Conservation (phyloP, 1,139 yeast genomes). For the Suhomyces yuchorum region DNA sequence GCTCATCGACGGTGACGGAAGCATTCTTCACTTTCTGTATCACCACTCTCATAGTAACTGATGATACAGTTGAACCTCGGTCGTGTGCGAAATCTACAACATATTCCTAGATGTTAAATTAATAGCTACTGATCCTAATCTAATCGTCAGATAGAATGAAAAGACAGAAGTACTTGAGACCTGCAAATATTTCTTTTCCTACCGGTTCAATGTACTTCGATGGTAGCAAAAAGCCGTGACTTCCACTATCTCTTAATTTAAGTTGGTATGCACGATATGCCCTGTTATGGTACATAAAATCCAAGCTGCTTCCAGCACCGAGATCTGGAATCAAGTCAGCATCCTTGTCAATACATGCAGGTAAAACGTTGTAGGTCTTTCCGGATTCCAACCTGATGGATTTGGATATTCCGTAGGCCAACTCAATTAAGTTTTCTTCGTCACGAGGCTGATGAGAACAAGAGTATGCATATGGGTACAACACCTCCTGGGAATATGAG, state of each 20-base stretch:
- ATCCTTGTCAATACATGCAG: conserved; percentile 79
- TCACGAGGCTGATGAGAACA: conserved; percentile 76
- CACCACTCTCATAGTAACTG: conserved; percentile 72
- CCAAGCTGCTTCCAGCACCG: conserved; percentile 82
- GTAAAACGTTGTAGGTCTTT: conserved; percentile 63
- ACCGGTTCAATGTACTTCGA: conserved; percentile 70
- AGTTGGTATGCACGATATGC: conserved; percentile 86
- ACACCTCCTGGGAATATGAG: conserved; percentile 79
- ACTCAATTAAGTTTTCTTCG: conserved; percentile 74
- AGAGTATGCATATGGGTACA: conserved; percentile 81
- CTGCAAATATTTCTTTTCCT: conserved; percentile 71
- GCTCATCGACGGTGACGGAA: conserved; percentile 76
- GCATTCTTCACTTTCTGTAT: conserved; percentile 86
- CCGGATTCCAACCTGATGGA: conserved; percentile 67
- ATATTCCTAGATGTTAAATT: not conserved
- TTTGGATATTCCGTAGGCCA: conserved; percentile 79
- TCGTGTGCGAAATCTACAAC: conserved; percentile 1
- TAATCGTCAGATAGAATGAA: conserved; percentile 53
- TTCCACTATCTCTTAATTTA: conserved; percentile 80
- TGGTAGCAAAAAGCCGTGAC: conserved; percentile 82
- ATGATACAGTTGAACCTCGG: not conserved
- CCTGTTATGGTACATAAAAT: conserved; percentile 78
- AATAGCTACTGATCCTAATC: not conserved
- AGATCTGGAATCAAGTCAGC: conserved; percentile 69
- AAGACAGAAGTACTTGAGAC: conserved; percentile 67